Conservation (phyloP, 1,284 basidiomycete genomes). For the Polyporus tsugae region DNA sequence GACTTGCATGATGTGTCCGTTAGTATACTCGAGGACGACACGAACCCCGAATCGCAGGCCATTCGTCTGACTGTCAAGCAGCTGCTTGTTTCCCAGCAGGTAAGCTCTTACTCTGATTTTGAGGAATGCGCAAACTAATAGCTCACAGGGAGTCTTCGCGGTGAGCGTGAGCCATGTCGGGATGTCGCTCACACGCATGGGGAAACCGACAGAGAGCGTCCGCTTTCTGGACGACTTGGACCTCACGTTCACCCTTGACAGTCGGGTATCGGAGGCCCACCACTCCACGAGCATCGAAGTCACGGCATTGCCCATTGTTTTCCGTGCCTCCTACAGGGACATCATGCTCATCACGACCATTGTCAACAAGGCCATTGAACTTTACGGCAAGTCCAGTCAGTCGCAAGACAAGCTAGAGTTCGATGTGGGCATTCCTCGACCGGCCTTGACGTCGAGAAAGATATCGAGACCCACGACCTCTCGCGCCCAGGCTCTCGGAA, state of each 20-base stretch:
- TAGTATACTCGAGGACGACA: conserved; percentile 89
- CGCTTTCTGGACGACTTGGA: conserved; percentile 96
- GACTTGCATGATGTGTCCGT: conserved; percentile 95
- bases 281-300: conserved; percentile 89
- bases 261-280: conserved; percentile 74
- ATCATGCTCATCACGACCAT: conserved; percentile 92
- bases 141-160: conserved; percentile 77
- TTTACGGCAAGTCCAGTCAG: conserved; percentile 51
- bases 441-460: conserved; percentile 25
- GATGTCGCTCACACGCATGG: conserved; percentile 96
- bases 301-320: conserved; percentile 83
- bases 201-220: conserved; percentile 82
- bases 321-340: conserved; percentile 94
- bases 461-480: conserved; percentile 48
- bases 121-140: background rate
- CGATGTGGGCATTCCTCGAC: conserved; percentile 19
- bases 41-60: conserved; percentile 84
- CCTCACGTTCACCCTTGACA: conserved; percentile 89
- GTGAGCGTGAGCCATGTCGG: conserved; percentile 87
- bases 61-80: conserved; percentile 89
- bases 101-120: conserved; percentile 35
- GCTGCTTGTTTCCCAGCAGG: conserved; percentile 93
- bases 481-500: conserved; percentile 57
- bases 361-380: conserved; percentile 86
- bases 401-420: conserved; percentile 15